Conservation (phyloP, 1,139 yeast species). For the Saccharomyces uvarum region DNA sequence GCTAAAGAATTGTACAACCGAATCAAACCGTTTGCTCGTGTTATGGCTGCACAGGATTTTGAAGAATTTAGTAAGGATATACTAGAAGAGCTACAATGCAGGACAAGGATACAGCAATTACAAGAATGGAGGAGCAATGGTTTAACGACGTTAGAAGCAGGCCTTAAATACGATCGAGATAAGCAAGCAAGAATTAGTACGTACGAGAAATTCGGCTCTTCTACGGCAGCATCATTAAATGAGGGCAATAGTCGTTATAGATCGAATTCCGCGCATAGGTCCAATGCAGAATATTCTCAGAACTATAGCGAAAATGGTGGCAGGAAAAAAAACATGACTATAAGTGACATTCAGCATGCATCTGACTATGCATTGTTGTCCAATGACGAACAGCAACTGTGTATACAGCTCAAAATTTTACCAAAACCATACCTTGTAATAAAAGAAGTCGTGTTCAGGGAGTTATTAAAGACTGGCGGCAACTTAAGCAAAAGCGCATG, state of each 20-base stretch:
- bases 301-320: slow-evolving; percentile 23
- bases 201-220: slow-evolving; percentile 50
- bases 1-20: slow-evolving; percentile 73
- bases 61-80: slow-evolving; percentile 65
- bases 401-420: slow-evolving; percentile 72
- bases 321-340: slow-evolving; percentile 37
- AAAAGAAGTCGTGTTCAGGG: slow-evolving; percentile 85
- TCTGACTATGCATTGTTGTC: slow-evolving; percentile 77
- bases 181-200: slow-evolving; percentile 56
- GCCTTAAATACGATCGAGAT: slow-evolving; percentile 81
- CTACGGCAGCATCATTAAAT: slow-evolving; percentile 10
- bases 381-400: slow-evolving; percentile 76
- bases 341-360: slow-evolving; percentile 66
- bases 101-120: slow-evolving; percentile 76
- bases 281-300: slow-evolving; percentile 23
- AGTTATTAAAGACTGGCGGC: slow-evolving; percentile 80
- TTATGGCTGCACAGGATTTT: slow-evolving; percentile 76
- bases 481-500: slow-evolving; percentile 74
- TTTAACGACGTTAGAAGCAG: slow-evolving; percentile 73
- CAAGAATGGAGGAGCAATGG: slow-evolving; percentile 94
- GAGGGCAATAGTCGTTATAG: slow-evolving; percentile 22
- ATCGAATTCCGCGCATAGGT: slow-evolving; percentile 23
- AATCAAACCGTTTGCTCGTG: slow-evolving; percentile 72
- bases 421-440: slow-evolving; percentile 94
- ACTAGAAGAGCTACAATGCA: slow-evolving; percentile 66